Base-by-base conservation (phyloP, 176 grass and related monocot genomes). In the Ensete glaucum region DNA sequence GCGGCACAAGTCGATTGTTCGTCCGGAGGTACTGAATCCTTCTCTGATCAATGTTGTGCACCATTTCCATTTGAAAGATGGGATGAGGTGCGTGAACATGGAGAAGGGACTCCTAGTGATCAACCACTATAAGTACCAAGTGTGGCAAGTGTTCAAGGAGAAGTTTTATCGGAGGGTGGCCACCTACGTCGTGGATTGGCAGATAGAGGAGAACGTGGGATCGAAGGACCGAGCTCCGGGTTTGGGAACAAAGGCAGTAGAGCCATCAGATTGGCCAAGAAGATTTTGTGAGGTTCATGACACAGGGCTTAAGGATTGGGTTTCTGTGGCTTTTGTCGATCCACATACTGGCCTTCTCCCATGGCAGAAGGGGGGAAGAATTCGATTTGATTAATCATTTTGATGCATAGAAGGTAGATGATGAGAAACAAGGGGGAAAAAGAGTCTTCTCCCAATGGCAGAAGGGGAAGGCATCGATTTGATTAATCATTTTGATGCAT, bases 111-210 rank as follows among this genome's bases (percentile, higher is more conserved):
- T 82, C 11, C 89, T 99, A 84, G 69, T 91, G 69, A 91, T 99
- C 88, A 99, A 99, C 71, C 95, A 99, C 75, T 99, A 94, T 64
- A 99, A 99, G 74, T 99, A 94, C 69, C 95, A 99, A 81, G 95
- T 86, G 23, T 99, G 95, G 95, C 88, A 99, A 77, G 90, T 94
- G 78, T 99, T 99, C 83, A 99, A 99, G 73, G 95, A 99, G 14
- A 99, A 99, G 79, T 99, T 99, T 50, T 81, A 86, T 16, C 75
- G 95, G 12, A 83, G 95, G 50, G 95, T 99, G 0, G 95, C 95
- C 0, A 99, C 95, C 50, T 99, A 99, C 52, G 95, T 99, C 53
- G 84, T 91, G 0, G 95, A 99, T 86, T 99, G 95, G 95, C 82
- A 89, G 74, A 91, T 91, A 0, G 86, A 99, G 69, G 95, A 99